A percentile compares a stretch with the other conserved stretches of the same genome.
phyloP scores from a whole-genome alignment of 139 green algal genomes.

The Trebouxia sp. region DNA sequence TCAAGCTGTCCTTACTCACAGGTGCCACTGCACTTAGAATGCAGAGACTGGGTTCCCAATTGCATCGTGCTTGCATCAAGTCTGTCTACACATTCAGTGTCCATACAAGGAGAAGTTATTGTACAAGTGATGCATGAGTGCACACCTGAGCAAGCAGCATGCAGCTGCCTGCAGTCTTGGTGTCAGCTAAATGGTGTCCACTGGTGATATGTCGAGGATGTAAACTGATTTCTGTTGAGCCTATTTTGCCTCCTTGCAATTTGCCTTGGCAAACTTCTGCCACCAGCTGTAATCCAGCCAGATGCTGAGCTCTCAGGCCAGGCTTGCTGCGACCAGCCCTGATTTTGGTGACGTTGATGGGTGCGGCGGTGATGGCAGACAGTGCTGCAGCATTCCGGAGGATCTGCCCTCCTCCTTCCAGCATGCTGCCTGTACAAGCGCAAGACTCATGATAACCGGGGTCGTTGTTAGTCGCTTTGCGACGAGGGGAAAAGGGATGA shows the following conservation, averaged over 20 bases:
- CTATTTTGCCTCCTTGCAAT: slow-evolving; percentile 43
- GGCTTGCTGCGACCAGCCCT: slow-evolving; percentile 47
- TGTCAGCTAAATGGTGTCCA: slow-evolving; percentile 59
- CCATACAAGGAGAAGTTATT: background rate
- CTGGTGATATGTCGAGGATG: slow-evolving; percentile 36
- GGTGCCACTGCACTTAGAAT: too few relatives aligned
- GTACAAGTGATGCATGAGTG: background rate
- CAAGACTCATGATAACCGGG: background rate
- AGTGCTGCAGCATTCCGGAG: slow-evolving; percentile 73
- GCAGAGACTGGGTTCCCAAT: too few relatives aligned
- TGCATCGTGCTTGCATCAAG: too few relatives aligned
- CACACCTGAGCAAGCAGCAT: slow-evolving; percentile 75
- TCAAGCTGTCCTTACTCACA: too few relatives aligned
- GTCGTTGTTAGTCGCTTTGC: background rate
- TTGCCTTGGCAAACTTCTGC: slow-evolving; percentile 44
- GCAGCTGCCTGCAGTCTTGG: slow-evolving; percentile 75
- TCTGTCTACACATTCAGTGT: too few relatives aligned
- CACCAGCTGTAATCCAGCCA: slow-evolving; percentile 68
- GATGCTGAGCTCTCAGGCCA: slow-evolving; percentile 54
- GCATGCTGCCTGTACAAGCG: slow-evolving; percentile 54
- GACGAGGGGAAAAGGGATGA: background rate
- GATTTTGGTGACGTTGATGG: slow-evolving; percentile 62
- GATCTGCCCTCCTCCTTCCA: slow-evolving; percentile 84
- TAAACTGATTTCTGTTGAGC: slow-evolving; percentile 50
- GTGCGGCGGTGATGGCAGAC: slow-evolving; percentile 48